These are phyloP conservation scores for Lactarius trivialis DNA, from an alignment of 768 basidiomycete species.

Conservation along the genomic window DNA sequence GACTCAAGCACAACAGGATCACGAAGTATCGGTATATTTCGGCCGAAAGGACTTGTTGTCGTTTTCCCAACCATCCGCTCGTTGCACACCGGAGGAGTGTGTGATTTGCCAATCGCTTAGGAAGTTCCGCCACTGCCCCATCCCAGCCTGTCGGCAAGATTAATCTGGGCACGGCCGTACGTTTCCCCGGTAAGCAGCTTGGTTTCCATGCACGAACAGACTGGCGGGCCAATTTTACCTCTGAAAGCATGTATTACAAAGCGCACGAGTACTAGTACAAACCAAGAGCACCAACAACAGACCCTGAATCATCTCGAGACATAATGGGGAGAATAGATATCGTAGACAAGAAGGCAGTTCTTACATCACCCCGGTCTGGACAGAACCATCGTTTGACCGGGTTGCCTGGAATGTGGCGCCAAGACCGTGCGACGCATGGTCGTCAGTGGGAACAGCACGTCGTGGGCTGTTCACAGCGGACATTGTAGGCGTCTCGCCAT, in stretches of 20 bases:
- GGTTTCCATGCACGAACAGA: background rate
- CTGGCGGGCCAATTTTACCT: background rate
- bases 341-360: background rate
- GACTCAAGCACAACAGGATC: background rate
- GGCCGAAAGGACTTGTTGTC: background rate
- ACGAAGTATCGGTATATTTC: no score
- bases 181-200: background rate
- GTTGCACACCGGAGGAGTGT: background rate
- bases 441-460: slow-evolving; percentile 22
- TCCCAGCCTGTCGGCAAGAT: background rate
- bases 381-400: slow-evolving; percentile 8
- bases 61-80: background rate
- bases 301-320: background rate
- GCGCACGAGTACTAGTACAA: slow-evolving; percentile 9
- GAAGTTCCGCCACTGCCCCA: no score
- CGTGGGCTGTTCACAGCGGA: slow-evolving; percentile 47
- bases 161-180: background rate
- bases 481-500: slow-evolving; percentile 51
- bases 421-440: slow-evolving; percentile 26
- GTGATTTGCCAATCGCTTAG: background rate
- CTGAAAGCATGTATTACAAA: slow-evolving; percentile 11
- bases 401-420: slow-evolving; percentile 12
- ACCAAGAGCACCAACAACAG: background rate
- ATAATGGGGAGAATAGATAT: background rate
- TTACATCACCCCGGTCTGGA: slow-evolving; percentile 7